Base-by-base conservation (phyloP, 345 rosid genomes). In the Citrus australasica region DNA sequence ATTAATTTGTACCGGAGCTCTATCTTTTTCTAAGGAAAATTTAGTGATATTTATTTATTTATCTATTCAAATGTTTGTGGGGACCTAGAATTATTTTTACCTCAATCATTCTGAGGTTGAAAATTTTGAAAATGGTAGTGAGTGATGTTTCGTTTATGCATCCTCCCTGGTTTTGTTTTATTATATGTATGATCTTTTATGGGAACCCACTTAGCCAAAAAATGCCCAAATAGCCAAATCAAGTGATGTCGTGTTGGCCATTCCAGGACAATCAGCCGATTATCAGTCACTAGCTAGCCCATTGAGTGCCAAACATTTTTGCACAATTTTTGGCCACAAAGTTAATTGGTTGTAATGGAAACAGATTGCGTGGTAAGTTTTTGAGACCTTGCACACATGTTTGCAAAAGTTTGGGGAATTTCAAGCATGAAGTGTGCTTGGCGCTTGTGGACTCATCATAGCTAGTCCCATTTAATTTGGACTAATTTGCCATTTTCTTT, bases 71-170 rank as follows among this genome's bases (percentile, higher is more conserved):
- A 10, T 25, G 73, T 55, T 58, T 25, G 78, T 84, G 71, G 84
- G 81, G 85, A 42, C 55, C 22, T 10, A 13, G 71, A 82, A 88
- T 82, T 80, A 85, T 82, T 80, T 83, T 87, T 84, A 79, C 86
- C 55, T 79, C 90, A 88, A 89, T 92, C 88, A 92, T 90, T 85
- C 69, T 71, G 69, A 74, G 27, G 56, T 86, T 90, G 90, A 87
- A 86, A 86, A 71, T 75, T 67, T 87, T 89, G 89, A 85, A 86
- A 85, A 71, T 79, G 76, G 13, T 72, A 13, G 55, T 71, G 38
- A 61, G 72, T 14, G 83, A 82, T 13, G 65, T 75, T 68, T 7
- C 27, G 16, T 35, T 81, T 76, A 76, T 67, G 70, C 73, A 73
- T 79, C 81, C 69, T 62, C 79, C 83, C 76, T 74, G 59, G 60